Percentiles rank a stretch among this genome's conserved stretches.
Conservation (phyloP, 2,329 filamentous ascomycete genomes). For the Pseudocercospora pini-densiflorae region DNA sequence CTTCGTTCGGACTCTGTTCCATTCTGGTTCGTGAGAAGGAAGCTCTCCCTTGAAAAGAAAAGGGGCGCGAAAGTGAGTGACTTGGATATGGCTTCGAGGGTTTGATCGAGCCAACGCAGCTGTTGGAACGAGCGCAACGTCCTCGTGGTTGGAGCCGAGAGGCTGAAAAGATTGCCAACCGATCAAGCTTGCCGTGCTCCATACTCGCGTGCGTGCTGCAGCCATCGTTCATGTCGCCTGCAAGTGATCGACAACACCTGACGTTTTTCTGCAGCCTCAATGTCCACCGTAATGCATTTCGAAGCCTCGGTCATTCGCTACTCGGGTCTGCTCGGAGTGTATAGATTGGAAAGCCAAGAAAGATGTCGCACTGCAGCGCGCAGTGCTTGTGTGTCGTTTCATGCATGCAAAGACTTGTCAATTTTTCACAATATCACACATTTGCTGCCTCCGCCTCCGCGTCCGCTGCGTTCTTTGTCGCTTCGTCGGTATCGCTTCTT, state of each 20-base stretch:
- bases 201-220: conserved; percentile 7
- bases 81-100: not conserved
- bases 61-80: not conserved
- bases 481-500: conserved; percentile 32
- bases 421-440: conserved; percentile 36
- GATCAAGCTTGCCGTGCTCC: not conserved
- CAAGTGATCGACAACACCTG: conserved; percentile 2
- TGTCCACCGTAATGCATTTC: not conserved
- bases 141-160: not conserved
- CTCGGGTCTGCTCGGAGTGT: not conserved
- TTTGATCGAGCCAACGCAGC: not conserved
- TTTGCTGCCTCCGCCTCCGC: conserved; percentile 31
- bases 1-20: not conserved
- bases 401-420: not conserved
- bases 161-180: not conserved
- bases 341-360: conserved; percentile 10
- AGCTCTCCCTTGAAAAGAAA: not conserved
- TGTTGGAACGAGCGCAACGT: not conserved
- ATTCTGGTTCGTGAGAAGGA: not conserved
- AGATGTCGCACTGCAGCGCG: not conserved
- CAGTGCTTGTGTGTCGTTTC: not conserved
- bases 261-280: not conserved
- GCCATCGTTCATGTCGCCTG: conserved; percentile 9
- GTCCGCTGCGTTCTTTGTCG: conserved; percentile 26
- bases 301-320: not conserved